These are phyloP conservation scores for Hymenoscyphus fructigenus DNA, from an alignment of 2,329 filamentous ascomycete species.

Conservation along the genomic window DNA sequence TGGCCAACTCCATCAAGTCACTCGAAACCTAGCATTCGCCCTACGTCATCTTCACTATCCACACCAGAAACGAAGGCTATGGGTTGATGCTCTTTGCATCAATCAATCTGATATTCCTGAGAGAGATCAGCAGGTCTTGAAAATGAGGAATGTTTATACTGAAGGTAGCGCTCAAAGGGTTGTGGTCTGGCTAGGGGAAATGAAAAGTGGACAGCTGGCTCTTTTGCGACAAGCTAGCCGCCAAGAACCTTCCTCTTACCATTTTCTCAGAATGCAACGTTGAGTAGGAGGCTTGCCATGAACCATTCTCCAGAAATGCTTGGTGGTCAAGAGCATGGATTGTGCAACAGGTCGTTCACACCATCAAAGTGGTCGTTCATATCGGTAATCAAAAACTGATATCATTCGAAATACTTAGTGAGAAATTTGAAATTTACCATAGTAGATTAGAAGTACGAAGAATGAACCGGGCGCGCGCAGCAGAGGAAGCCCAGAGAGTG, in stretches of 20 bases:
- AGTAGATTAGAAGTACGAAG: too few relatives aligned
- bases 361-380: neutral
- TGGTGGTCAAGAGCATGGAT: slow-evolving; percentile 3
- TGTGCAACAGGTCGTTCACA: neutral
- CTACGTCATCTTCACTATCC: neutral
- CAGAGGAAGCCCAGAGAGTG: neutral
- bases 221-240: neutral
- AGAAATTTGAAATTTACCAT: neutral
- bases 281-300: neutral
- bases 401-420: neutral
- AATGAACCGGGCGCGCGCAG: too few relatives aligned
- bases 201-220: neutral
- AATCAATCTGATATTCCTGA: neutral
- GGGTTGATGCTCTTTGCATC: neutral
- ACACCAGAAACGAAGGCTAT: neutral
- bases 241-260: too few relatives aligned
- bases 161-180: neutral
- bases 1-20: neutral
- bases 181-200: neutral
- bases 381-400: neutral
- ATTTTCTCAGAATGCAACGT: neutral
- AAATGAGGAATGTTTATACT: neutral
- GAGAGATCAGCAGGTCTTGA: neutral
- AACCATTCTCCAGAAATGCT: neutral
- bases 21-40: neutral